Base-by-base conservation (phyloP, 306 rosid species). In the Mimosa bimucronata region DNA sequence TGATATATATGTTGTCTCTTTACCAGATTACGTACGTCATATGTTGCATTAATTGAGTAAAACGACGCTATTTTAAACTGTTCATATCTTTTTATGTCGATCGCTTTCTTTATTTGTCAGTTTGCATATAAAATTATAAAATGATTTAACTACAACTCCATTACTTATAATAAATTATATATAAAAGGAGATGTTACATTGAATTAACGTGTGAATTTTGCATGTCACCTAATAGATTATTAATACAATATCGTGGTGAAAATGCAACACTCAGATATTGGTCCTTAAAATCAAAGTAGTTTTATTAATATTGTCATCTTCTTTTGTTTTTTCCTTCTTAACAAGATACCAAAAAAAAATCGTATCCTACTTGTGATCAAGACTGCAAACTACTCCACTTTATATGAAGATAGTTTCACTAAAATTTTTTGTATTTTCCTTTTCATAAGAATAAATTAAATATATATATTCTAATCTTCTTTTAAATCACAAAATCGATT, bases 141-240 rank as follows among this genome's bases (percentile, higher is more conserved):
- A 23, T 25, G 16, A 58, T 58, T 58, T 11, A 23, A 58, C 16
- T 25, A 21, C 16, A 58, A 58, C 31, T 10, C 2, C 2, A 25
- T 58, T 25, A 25, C 16, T 0, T 19, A 12, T 50, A 19, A 12
- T 61, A 28, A 13, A 0, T 25, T 28, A 61, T 0, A 71, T 28
- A 57, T 0, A 45, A 71, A n/a, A 44, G 7, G 14, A 44, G 58
- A 0, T 34, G 45, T n/a, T 23, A 30, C 45, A 30, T 29, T 52
- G 65, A n/a, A 40, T 73, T 73, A 50, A 52, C 64, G 46, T 73
- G 57, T 52, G 46, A 31, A 65, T n/a, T 28, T 57, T 57, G 70
- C 61, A 57, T 42, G 48, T 58, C 9, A 71, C 52, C 67, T 28
- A 28, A 61, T 23, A 10, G 16, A 58, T 58, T 58, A 58, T 58